These are phyloP conservation scores for Fusarium nelsonii DNA, from an alignment of 2,329 filamentous ascomycete genomes.

Conservation along the genomic window DNA sequence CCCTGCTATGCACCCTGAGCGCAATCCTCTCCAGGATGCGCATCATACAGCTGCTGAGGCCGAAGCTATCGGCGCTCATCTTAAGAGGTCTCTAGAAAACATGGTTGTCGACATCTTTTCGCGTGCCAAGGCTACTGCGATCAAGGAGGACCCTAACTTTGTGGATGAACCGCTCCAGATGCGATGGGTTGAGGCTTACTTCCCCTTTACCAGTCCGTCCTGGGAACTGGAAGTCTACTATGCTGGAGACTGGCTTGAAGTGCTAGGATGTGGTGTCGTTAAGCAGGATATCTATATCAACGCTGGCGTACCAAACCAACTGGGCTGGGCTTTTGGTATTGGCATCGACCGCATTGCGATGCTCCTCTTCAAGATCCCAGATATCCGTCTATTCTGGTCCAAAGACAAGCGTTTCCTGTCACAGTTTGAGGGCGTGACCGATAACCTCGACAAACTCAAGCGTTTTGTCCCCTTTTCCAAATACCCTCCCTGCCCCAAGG, in stretches of 20 bases:
- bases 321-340: constrained; percentile 96
- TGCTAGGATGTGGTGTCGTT: constrained; percentile 92
- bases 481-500: constrained; percentile 88
- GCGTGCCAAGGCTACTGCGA: constrained; percentile 76
- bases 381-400: constrained; percentile 98
- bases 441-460: constrained; percentile 61
- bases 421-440: constrained; percentile 79
- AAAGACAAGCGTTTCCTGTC: constrained; percentile 84
- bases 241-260: constrained; percentile 94
- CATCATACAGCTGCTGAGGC: constrained; percentile 82
- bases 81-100: constrained; percentile 89
- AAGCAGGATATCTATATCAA: constrained; percentile 84
- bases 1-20: constrained; percentile 78
- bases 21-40: constrained; percentile 83
- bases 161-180: constrained; percentile 81
- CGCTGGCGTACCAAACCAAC: constrained; percentile 77
- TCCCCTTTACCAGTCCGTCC: constrained; percentile 94
- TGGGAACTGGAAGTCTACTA: constrained; percentile 98
- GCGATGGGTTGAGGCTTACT: constrained; percentile 96
- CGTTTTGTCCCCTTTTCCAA: constrained; percentile 91
- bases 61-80: constrained; percentile 83
- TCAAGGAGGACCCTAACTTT: constrained; percentile 62
- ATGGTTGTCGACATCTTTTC: constrained; percentile 92
- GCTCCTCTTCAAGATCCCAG: constrained; percentile 95
- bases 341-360: constrained; percentile 96